These are phyloP conservation scores for Lentinula sp. DNA, from an alignment of 768 basidiomycete species.

Conservation along the genomic window DNA sequence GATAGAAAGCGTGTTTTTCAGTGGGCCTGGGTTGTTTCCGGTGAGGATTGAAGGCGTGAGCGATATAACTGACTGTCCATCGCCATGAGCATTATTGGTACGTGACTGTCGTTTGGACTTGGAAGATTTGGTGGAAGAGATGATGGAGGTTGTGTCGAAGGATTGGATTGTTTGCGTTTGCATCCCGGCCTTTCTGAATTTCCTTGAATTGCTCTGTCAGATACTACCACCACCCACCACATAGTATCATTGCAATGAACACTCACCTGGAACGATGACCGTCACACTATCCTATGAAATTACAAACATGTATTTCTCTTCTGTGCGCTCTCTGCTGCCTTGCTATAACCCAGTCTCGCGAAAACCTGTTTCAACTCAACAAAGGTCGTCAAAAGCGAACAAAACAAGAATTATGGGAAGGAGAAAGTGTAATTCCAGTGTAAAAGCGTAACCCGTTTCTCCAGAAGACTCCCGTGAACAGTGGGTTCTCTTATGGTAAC, in stretches of 20 bases:
- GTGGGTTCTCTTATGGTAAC: neutral
- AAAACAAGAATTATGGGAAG: neutral
- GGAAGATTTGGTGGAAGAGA: neutral
- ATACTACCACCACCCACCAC: neutral
- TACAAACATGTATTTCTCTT: neutral
- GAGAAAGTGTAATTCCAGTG: neutral
- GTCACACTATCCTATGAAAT: neutral
- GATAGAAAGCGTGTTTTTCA: constrained; percentile 45
- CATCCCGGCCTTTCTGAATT: neutral
- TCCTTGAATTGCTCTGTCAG: neutral
- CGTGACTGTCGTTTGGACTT: neutral
- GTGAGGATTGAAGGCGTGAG: neutral
- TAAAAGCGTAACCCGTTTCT: neutral
- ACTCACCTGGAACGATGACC: neutral
- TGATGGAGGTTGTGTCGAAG: neutral
- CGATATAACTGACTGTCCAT: neutral
- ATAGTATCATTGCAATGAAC: neutral
- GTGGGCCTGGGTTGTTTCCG: constrained; percentile 8
- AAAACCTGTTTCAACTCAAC: neutral
- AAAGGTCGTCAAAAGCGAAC: neutral
- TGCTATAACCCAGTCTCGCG: neutral
- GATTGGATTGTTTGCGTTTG: neutral
- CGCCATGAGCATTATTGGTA: neutral
- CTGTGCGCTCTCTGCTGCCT: too few relatives aligned
- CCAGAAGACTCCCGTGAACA: neutral